These are phyloP conservation scores for Termitomyces sp. DNA, from an alignment of 768 basidiomycete species.

Conservation along the genomic window DNA sequence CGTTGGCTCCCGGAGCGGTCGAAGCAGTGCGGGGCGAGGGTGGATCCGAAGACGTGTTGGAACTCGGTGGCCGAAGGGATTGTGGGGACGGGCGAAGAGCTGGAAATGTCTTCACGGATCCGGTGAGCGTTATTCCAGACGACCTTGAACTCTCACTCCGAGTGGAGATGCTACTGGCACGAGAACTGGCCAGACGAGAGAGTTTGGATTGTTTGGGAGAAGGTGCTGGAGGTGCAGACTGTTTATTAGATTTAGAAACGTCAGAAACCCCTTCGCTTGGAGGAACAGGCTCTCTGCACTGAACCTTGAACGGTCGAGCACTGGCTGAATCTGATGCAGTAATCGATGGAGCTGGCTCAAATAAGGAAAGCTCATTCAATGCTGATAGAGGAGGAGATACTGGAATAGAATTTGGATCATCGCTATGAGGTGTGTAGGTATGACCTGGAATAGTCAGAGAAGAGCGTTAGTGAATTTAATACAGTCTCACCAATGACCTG, in stretches of 20 bases:
- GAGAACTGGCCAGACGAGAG: conserved; percentile 63
- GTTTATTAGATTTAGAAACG: conserved; percentile 39
- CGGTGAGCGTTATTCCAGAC: conserved; percentile 49
- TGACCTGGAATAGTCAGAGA: background rate
- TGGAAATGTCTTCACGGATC: conserved; percentile 72
- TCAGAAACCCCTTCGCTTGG: conserved; percentile 50
- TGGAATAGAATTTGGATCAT: conserved; percentile 40
- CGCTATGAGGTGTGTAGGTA: conserved; percentile 5
- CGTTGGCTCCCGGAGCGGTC: conserved; percentile 19
- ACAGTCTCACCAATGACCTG: conserved; percentile 48
- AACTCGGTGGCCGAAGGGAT: conserved; percentile 42
- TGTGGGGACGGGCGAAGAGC: conserved; percentile 63
- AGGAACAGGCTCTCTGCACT: conserved; percentile 42
- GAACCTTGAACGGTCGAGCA: conserved; percentile 32
- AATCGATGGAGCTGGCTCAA: conserved; percentile 56
- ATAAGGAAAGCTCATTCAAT: conserved; percentile 53
- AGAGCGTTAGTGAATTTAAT: too few species aligned
- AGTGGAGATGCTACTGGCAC: conserved; percentile 45
- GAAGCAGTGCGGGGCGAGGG: conserved; percentile 22
- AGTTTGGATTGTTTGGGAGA: conserved; percentile 61
- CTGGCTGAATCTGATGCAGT: conserved; percentile 40
- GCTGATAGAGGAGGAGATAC: conserved; percentile 71
- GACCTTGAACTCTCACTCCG: conserved; percentile 53
- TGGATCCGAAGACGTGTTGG: conserved; percentile 27
- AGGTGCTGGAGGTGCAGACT: conserved; percentile 7